Base-by-base conservation (phyloP, 2,329 filamentous ascomycete genomes). In the Diaporthe batatas region DNA sequence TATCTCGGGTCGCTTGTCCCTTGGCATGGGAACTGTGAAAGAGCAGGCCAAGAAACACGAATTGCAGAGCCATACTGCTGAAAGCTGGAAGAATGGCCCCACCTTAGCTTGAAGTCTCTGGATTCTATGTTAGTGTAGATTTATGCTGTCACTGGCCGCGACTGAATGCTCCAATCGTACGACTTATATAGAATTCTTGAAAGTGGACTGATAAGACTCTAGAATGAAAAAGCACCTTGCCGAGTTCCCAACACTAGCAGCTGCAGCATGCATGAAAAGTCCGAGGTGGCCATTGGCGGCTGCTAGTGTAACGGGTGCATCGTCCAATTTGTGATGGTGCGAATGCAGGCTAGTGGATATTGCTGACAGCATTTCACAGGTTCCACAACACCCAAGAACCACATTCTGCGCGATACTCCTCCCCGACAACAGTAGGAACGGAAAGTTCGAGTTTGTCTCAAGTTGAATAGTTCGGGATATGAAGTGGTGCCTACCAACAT, bases 241-340 rank as follows among this genome's bases (percentile, higher is more conserved):
- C 62, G 53, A 67, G 62, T 11, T 36, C 32, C n/a, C n/a, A n/a
- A n/a, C n/a, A 53, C 44, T 67, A 67, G 62, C 21, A 53, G 3
- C 47, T 67, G 47, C 47, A 67, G 32, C 21, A 18, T 53, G n/a
- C 32, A 39, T 51, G 51, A 34, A 53, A n/a, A 39, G 62, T 67
- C 62, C 62, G 62, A 67, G 32, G 12, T 11, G n/a, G 3, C 62
- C 62, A 67, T 53, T 67, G 18, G 62, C 14, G 51, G 12, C 18
- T 36, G 47, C 3, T 21, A 39, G 2, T 16, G 21, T 21, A 39
- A 2, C 62, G 62, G 62, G 21, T 39, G 47, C 62, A 67, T 25
- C 44, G 7, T 39, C 32, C 21, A n/a, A 65, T 65, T 21, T 51
- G 29, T 36, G 14, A 53, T 67, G 39, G 44, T 67, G 32, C 18